A percentile compares a stretch with the other conserved stretches of the same genome.
These are phyloP conservation scores for Phytophthora uliginosa DNA, from an alignment of 352 stramenopile species.

Conservation along the genomic window DNA sequence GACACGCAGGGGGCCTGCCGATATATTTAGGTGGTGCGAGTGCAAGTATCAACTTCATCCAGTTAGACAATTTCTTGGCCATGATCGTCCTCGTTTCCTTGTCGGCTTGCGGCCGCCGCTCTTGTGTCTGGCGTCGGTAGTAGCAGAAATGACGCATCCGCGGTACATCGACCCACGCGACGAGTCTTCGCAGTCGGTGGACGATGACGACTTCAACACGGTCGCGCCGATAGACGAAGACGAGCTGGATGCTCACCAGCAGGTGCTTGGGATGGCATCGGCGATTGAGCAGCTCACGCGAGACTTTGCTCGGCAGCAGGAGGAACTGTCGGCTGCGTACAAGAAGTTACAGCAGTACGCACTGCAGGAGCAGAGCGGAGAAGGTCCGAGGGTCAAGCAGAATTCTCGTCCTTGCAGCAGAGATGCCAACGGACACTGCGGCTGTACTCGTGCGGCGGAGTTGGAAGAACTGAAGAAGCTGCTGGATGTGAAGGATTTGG, in stretches of 20 bases:
- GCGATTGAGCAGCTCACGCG: conserved; percentile 71
- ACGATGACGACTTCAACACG: conserved; percentile 3
- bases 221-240: conserved; percentile 21
- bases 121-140: neutral
- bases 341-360: conserved; percentile 61
- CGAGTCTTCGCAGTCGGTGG: conserved; percentile 1
- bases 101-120: neutral
- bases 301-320: conserved; percentile 68
- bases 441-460: conserved; percentile 43
- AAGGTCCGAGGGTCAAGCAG: neutral
- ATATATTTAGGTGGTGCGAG: conserved; percentile 21
- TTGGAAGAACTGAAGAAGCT: conserved; percentile 50
- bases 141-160: conserved; percentile 23
- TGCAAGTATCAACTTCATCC: neutral
- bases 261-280: conserved; percentile 73
- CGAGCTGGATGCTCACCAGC: conserved; percentile 59
- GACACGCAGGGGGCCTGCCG: conserved; percentile 2
- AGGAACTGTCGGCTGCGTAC: conserved; percentile 63
- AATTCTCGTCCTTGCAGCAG: conserved; percentile 1
- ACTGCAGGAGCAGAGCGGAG: conserved; percentile 16
- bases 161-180: conserved; percentile 16
- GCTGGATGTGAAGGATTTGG: conserved; percentile 64
- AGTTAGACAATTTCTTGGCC: too few relatives aligned
- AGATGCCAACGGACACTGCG: conserved; percentile 2
- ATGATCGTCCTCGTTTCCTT: conserved; percentile 25